phyloP scores from a whole-genome alignment of 148 eudicot genomes.

The Beta vulgaris region DNA sequence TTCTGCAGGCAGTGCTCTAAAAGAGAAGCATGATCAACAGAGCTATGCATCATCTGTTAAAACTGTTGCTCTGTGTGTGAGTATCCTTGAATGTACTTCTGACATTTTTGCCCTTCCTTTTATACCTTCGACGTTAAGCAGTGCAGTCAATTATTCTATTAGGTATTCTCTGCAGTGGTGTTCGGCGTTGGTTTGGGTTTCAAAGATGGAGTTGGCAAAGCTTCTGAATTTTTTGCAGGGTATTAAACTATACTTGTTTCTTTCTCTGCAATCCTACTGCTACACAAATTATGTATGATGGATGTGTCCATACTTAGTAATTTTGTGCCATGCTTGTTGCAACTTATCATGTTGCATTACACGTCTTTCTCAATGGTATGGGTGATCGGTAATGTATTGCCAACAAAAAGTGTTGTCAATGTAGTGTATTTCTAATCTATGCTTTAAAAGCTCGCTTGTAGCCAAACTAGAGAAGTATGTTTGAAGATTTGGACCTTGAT shows the following conservation, averaged over 20 bases:
- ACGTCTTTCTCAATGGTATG: not conserved
- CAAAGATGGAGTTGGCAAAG: conserved; percentile 78
- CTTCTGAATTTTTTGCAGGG: conserved; percentile 99
- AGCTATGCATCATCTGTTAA: conserved; percentile 47
- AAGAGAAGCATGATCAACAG: conserved; percentile 30
- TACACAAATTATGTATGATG: conserved; percentile 5
- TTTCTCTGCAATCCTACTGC: not conserved
- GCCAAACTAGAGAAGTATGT: not conserved
- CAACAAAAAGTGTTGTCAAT: not conserved
- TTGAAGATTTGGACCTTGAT: too few relatives aligned
- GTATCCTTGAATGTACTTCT: conserved; percentile 22
- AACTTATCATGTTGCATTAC: not conserved
- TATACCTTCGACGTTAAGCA: conserved; percentile 23
- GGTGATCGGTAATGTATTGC: not conserved
- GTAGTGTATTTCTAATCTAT: not conserved
- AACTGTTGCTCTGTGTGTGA: conserved; percentile 81
- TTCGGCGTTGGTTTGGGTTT: conserved; percentile 92
- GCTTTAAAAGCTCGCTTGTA: not conserved
- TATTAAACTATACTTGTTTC: conserved; percentile 32
- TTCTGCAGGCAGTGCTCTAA: conserved; percentile 34
- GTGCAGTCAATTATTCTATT: conserved; percentile 35
- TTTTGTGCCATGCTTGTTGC: not conserved
- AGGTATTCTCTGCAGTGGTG: conserved; percentile 80
- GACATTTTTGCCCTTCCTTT: not conserved
- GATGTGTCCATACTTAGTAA: not conserved